These are phyloP conservation scores for Quercus engelmannii DNA, from an alignment of 306 rosid species.

Conservation along the genomic window DNA sequence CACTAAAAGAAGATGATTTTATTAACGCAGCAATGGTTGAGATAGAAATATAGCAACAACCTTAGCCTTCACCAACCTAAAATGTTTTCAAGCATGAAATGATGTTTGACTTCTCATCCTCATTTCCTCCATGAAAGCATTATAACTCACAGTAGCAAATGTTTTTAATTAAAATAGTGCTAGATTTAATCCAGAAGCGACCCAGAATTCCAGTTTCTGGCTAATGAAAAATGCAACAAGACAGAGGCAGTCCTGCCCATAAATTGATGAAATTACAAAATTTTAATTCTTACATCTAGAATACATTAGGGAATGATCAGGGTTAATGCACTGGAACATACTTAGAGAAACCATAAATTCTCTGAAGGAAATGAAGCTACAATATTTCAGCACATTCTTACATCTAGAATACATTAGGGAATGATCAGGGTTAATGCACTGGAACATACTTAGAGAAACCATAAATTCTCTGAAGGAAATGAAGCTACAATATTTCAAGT, in stretches of 20 bases:
- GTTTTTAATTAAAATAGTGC: neutral
- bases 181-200: neutral
- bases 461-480: neutral
- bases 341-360: neutral
- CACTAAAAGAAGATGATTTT: neutral
- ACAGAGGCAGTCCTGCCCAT: neutral
- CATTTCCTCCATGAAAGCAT: neutral
- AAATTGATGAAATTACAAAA: neutral
- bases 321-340: neutral
- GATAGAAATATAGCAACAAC: neutral
- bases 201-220: no score
- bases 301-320: neutral
- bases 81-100: neutral
- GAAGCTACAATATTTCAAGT: neutral
- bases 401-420: neutral
- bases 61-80: neutral
- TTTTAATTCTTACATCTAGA: neutral
- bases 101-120: neutral
- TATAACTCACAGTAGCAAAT: neutral
- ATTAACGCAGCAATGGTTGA: neutral
- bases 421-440: neutral
- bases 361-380: neutral
- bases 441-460: neutral
- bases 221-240: neutral
- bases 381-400: neutral